Base-by-base conservation (phyloP, 169 alveolate species). In the Plasmodium adleri region DNA sequence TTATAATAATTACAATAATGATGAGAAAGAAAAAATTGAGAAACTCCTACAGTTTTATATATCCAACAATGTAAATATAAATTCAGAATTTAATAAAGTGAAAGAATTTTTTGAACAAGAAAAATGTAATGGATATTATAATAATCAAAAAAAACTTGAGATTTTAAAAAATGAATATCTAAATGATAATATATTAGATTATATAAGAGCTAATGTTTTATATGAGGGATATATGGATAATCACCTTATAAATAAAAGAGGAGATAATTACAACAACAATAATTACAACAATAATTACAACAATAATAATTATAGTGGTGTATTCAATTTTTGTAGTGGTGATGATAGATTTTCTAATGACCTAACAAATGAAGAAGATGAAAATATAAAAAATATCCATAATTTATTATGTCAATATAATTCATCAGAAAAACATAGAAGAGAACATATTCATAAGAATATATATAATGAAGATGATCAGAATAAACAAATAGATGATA, bases 1-100 rank as follows among this genome's bases (percentile, higher is more conserved):
- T 6, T 5, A 26, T 9, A 6, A 56, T n/a, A 7, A 56, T 72
- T 50, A 60, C 15, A 72, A 72, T 3, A 72, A 50, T 39, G 22
- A 72, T 22, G 67, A 49, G 9, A 72, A 17, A 20, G 47, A 72
- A 2, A 49, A 13, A 15, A 72, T 72, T 0, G 15, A 60, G 9
- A 66, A 72, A 58, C 49, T 72, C n/a, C 12, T 72, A 52, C 13
- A 22, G 10, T 64, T 49, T 13, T 58, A 72, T 49, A 60, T 62
- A 7, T 28, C 45, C 6, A 15, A 72, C 26, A 72, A 49, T 13
- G n/a, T 24, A 32, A 7, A 7, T 7, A 32, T 32, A 32, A 32
- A 32, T 32, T 32, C 6, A 32, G 45, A 32, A 32, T 32, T 5
- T 32, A 32, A 32, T 32, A 32, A 32, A 32, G 8, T 32, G 45